A percentile compares a stretch with the other conserved stretches of the same genome.
phyloP scores from a whole-genome alignment of 352 stramenopile genomes.

The Phytophthora agathidicida region DNA sequence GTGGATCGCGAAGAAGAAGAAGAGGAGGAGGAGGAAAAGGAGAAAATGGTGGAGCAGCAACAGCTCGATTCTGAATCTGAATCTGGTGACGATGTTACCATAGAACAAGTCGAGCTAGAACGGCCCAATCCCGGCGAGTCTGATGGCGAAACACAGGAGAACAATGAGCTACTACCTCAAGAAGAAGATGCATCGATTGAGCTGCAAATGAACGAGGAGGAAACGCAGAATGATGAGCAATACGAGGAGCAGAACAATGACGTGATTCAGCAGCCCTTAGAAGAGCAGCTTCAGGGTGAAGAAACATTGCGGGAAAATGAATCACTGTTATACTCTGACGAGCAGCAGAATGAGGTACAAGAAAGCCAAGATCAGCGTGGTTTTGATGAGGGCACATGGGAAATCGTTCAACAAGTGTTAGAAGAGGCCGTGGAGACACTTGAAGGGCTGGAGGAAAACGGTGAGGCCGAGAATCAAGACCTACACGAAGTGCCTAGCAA shows the following conservation, averaged over 20 bases:
- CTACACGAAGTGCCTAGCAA: background rate
- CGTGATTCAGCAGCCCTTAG: no score
- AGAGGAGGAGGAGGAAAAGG: background rate
- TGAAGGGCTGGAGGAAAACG: background rate
- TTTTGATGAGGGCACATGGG: background rate
- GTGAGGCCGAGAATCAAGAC: background rate
- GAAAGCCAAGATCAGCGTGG: background rate
- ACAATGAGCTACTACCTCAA: no score
- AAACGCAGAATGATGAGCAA: background rate
- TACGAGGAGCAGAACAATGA: background rate
- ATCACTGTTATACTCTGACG: no score
- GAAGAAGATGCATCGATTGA: no score
- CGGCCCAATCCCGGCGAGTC: no score
- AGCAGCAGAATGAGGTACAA: background rate
- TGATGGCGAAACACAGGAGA: no score
- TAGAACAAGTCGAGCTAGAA: no score
- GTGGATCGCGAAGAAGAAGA: background rate
- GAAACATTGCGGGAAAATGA: background rate
- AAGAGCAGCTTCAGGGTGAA: no score
- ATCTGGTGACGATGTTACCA: no score
- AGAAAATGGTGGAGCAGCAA: constrained; percentile 1
- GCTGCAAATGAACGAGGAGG: no score
- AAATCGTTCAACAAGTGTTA: background rate
- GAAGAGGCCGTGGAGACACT: background rate
- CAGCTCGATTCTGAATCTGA: background rate